These are phyloP conservation scores for Colletotrichum neosansevieriae DNA, from an alignment of 2,329 filamentous ascomycete genomes.

Conservation along the genomic window DNA sequence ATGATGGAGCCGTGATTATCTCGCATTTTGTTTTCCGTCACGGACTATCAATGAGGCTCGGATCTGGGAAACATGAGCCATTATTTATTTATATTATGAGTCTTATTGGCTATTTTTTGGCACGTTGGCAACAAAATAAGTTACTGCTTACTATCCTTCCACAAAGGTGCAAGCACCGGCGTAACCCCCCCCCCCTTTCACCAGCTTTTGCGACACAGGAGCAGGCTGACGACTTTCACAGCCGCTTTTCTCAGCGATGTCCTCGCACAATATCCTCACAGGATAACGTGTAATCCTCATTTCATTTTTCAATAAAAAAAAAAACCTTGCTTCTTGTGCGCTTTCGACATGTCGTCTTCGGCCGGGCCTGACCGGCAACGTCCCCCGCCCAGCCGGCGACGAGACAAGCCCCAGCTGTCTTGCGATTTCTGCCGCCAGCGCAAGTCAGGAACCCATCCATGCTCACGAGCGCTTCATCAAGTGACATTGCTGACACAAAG, in stretches of 20 bases:
- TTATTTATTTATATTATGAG: no score
- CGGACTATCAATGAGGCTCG: not conserved
- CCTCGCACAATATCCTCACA: not conserved
- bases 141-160: no score
- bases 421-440: constrained; percentile 51
- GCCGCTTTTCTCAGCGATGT: no score
- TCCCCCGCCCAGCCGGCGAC: constrained; percentile 43
- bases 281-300: not conserved
- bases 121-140: no score
- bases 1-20: no score
- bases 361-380: constrained; percentile 3
- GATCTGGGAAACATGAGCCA: no score
- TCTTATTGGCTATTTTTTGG: no score
- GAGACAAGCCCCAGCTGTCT: constrained; percentile 51
- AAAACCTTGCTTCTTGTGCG: not conserved
- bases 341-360: not conserved
- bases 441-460: constrained; percentile 47
- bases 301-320: not conserved
- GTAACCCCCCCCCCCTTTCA: no score
- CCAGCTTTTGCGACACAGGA: no score
- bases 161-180: no score
- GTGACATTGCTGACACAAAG: not conserved
- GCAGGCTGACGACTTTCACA: no score
- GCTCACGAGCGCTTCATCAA: not conserved
- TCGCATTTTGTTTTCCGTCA: not conserved